Evolutionary conservation across 441 rosid genomes (phyloP), one percentile per base, ranked within the genome.

Genomic region (Bruguiera hainesii): DNA sequence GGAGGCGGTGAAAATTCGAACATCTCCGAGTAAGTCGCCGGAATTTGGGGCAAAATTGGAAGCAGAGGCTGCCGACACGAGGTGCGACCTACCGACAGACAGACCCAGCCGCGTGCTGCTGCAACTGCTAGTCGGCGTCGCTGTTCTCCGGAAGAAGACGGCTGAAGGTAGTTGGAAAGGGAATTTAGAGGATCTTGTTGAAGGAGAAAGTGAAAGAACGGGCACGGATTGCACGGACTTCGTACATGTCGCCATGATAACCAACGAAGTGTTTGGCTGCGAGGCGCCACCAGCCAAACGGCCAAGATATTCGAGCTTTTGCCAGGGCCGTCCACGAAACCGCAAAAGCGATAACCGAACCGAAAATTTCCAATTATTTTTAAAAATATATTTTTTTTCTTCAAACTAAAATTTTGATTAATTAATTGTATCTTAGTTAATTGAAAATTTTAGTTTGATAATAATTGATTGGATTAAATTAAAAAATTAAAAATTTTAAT

Each of bases 21-120:
- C 84, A 59, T 88, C 93, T 0, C 85, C 87, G 29, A 92, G 87
- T n/a, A 71, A 18, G 21, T 81, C 85, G 1, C 79, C 84, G 39
- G 83, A 23, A 49, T 75, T 73, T 11, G 72, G 71, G 26, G 65
- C 20, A 71, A 69, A 71, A 42, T 64, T 79, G 10, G 84, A 42
- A 28, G 84, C 70, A 20, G 83, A 71, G 39, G 80, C 88, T 73
- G 77, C 75, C 30, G 65, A 25, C 18, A 73, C 60, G 13, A 74
- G 10, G 23, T 71, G 76, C 26, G 74, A 63, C 13, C 28, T 62
- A 23, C 33, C 23, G 35, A 55, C 28, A 0, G 30, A 20, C 5
- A 26, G 58, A 23, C 23, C 6, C 28, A 6, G 11, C 48, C 48
- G 18, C 18, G 3, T 37, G 15, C 46, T 2, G 48, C 48, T 42